phyloP scores from a whole-genome alignment of 768 basidiomycete genomes.

The Vararia minispora region DNA sequence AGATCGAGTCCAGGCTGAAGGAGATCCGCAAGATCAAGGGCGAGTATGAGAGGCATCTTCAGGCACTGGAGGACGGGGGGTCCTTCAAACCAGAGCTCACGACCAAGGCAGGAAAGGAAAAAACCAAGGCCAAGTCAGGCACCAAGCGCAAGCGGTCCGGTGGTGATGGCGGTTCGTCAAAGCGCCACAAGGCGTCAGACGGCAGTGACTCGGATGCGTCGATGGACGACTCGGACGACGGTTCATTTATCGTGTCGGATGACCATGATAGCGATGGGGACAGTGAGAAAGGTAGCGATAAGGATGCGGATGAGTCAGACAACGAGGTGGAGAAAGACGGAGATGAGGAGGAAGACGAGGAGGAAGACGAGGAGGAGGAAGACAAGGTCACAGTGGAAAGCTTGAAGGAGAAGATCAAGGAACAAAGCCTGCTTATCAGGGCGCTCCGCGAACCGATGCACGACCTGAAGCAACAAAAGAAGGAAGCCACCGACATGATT shows the following conservation, averaged over 20 bases:
- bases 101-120: conserved; percentile 17
- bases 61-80: conserved; percentile 34
- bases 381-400: conserved; percentile 34
- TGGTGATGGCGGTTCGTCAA: conserved; percentile 31
- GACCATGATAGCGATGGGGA: conserved; percentile 14
- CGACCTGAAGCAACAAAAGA: conserved; percentile 30
- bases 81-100: conserved; percentile 33
- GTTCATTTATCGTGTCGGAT: no score
- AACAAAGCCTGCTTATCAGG: conserved; percentile 30
- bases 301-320: conserved; percentile 17
- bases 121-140: conserved; percentile 13
- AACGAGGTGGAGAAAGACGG: conserved; percentile 6
- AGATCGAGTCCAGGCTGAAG: conserved; percentile 29
- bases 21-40: conserved; percentile 23
- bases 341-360: conserved; percentile 17
- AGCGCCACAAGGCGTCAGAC: conserved; percentile 27
- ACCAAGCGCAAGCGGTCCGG: conserved; percentile 42
- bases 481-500: conserved; percentile 26
- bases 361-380: conserved; percentile 22
- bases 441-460: conserved; percentile 25
- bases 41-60: conserved; percentile 35
- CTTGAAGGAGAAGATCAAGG: conserved; percentile 34
- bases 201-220: conserved; percentile 27
- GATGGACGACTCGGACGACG: conserved; percentile 16
- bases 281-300: conserved; percentile 12